These are phyloP conservation scores for Jackrogersella multiformis DNA, from an alignment of 495 filamentous ascomycete species.

Conservation along the genomic window DNA sequence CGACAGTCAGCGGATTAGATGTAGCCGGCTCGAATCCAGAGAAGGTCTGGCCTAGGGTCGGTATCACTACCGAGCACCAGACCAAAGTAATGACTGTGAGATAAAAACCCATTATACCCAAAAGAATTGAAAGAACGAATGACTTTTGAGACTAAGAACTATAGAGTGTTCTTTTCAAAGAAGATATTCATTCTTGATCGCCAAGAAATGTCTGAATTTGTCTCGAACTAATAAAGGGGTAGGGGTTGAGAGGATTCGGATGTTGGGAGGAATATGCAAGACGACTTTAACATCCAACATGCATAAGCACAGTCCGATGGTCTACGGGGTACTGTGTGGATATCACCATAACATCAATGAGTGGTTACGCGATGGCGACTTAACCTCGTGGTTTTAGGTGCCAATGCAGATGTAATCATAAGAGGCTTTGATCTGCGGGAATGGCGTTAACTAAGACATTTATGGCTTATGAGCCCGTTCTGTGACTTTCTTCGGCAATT, in stretches of 20 bases:
- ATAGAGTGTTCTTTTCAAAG: conserved; percentile 4
- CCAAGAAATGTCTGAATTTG: not conserved
- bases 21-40: conserved; percentile 1
- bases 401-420: not conserved
- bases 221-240: not conserved
- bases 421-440: not conserved
- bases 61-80: conserved; percentile 3
- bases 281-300: not conserved
- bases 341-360: not conserved
- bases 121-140: conserved; percentile 9
- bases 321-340: not conserved
- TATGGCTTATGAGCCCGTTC: too few relatives aligned
- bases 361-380: conserved; percentile 1
- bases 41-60: conserved; percentile 7
- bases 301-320: conserved; percentile 1
- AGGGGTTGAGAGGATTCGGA: not conserved
- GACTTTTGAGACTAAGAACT: conserved; percentile 1
- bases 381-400: conserved; percentile 8
- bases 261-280: not conserved
- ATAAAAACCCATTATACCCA: not conserved
- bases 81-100: not conserved
- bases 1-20: conserved; percentile 2
- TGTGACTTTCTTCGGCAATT: not conserved
- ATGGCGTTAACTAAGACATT: not conserved
- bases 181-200: conserved; percentile 9